phyloP scores from a whole-genome alignment of 306 rosid genomes.

The Dalbergia cochinchinensis region DNA sequence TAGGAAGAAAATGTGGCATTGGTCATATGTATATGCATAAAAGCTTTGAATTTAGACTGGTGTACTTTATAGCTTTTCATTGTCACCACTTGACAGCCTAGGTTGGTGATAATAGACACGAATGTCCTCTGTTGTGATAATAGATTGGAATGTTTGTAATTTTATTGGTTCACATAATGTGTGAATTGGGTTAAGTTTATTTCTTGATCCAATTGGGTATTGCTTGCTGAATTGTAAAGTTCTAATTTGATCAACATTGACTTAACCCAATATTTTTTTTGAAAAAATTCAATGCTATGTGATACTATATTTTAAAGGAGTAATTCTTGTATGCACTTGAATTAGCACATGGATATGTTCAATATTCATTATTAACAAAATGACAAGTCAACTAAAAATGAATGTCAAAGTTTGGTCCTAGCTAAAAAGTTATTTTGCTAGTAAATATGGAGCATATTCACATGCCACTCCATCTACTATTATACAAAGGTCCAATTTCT shows the following conservation, averaged over 20 bases:
- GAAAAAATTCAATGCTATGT: background rate
- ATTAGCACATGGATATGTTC: no score
- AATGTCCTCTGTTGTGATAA: conserved; percentile 48
- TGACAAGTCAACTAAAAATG: no score
- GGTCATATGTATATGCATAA: conserved; percentile 50
- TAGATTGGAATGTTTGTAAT: conserved; percentile 15
- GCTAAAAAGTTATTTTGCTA: no score
- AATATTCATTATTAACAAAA: no score
- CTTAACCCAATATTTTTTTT: background rate
- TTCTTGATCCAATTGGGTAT: background rate
- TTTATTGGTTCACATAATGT: conserved; percentile 25
- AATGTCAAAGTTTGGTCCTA: no score
- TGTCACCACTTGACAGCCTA: conserved; percentile 57
- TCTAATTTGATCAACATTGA: conserved; percentile 11
- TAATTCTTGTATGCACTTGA: background rate
- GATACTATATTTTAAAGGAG: background rate
- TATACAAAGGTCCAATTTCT: background rate
- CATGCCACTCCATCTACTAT: no score
- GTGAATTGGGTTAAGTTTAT: background rate
- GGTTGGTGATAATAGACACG: conserved; percentile 47
- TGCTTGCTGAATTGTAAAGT: background rate
- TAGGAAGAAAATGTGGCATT: conserved; percentile 47
- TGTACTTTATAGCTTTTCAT: conserved; percentile 49
- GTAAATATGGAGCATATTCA: no score
- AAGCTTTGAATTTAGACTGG: conserved; percentile 80